These are phyloP conservation scores for Talaromyces funiculosus DNA, from an alignment of 2,329 filamentous ascomycete genomes.

Conservation along the genomic window DNA sequence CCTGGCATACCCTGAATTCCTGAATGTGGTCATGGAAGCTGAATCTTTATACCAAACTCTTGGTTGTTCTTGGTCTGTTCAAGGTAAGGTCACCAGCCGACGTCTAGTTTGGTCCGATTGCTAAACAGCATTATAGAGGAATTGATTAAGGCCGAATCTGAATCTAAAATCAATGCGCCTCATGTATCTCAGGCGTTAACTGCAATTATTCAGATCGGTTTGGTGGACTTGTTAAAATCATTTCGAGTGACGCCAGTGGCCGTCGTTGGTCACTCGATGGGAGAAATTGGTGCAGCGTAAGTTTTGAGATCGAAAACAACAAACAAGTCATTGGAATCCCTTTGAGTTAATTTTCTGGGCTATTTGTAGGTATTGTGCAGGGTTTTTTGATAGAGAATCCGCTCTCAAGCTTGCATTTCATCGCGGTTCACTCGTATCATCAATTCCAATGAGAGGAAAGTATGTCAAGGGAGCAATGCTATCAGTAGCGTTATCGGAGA, in stretches of 20 bases:
- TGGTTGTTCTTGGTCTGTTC: not conserved
- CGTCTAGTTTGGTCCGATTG: no score
- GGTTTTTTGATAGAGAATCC: not conserved
- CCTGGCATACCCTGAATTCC: slow-evolving; percentile 6
- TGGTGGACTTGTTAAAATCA: slow-evolving; percentile 17
- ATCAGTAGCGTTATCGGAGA: slow-evolving; percentile 14
- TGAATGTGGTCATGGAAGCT: not conserved
- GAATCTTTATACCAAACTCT: not conserved
- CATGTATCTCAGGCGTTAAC: not conserved
- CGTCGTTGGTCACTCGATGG: slow-evolving; percentile 21
- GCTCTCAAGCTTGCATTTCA: not conserved
- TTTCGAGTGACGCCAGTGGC: slow-evolving; percentile 17
- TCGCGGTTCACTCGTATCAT: not conserved
- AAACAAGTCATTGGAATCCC: not conserved
- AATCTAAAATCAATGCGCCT: not conserved
- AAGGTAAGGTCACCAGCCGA: not conserved
- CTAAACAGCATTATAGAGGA: not conserved
- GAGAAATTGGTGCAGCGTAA: slow-evolving; percentile 26
- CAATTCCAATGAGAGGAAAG: not conserved
- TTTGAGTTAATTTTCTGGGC: slow-evolving; percentile 1
- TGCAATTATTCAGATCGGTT: slow-evolving; percentile 19
- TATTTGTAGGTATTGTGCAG: slow-evolving; percentile 14
- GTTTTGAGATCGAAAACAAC: slow-evolving; percentile 4
- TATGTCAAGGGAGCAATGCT: not conserved
- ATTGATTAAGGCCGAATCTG: not conserved